These are phyloP conservation scores for Albizia julibrissin DNA, from an alignment of 306 rosid species.

Conservation along the genomic window DNA sequence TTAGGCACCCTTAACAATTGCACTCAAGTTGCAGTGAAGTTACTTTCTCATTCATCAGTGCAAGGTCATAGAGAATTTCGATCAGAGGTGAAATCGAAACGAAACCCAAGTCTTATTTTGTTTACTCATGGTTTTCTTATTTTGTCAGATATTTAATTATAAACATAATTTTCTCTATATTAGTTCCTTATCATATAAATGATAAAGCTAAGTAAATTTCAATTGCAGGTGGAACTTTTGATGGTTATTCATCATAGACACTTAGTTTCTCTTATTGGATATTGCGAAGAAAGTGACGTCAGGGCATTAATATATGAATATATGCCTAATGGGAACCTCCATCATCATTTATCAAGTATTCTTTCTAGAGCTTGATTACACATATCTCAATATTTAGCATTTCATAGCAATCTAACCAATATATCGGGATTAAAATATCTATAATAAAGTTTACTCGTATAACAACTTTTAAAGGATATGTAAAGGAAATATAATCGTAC, in stretches of 20 bases:
- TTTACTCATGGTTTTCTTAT: too few species aligned
- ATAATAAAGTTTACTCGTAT: too few species aligned
- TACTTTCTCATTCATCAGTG: constrained; percentile 36
- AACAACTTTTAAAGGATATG: background rate
- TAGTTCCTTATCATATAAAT: background rate
- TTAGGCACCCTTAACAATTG: constrained; percentile 21
- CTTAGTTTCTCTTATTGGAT: constrained; percentile 41
- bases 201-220: background rate
- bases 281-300: constrained; percentile 31
- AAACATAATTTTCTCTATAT: background rate
- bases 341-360: constrained; percentile 19
- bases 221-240: constrained; percentile 33
- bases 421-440: too few species aligned
- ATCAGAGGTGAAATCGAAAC: constrained; percentile 27
- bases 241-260: constrained; percentile 36
- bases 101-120: background rate
- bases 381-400: too few species aligned
- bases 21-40: constrained; percentile 42
- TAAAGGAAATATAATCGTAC: background rate
- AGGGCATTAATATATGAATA: constrained; percentile 40
- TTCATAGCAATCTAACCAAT: too few species aligned
- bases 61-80: constrained; percentile 38
- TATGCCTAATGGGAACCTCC: constrained; percentile 32
- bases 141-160: background rate
- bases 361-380: background rate